phyloP scores from a whole-genome alignment of 2,329 filamentous ascomycete genomes.

The Acrodontium crateriforme region DNA sequence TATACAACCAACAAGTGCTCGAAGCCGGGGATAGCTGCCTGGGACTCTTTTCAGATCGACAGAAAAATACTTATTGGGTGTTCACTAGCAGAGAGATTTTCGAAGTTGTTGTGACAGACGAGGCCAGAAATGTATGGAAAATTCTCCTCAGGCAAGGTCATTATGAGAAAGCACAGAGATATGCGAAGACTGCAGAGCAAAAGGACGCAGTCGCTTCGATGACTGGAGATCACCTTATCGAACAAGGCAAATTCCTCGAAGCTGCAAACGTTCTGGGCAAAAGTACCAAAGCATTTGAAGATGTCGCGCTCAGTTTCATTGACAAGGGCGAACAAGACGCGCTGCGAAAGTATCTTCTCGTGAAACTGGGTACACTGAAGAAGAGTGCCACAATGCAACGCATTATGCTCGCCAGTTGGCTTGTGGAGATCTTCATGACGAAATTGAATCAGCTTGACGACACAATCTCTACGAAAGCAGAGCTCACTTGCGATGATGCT shows the following conservation, averaged over 20 bases:
- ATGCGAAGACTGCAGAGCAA: slow-evolving; percentile 66
- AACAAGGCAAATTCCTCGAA: slow-evolving; percentile 68
- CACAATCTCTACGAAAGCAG: slow-evolving; percentile 77
- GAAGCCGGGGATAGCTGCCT: slow-evolving; percentile 65
- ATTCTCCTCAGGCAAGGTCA: slow-evolving; percentile 78
- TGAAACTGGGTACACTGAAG: slow-evolving; percentile 69
- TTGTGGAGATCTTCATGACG: slow-evolving; percentile 92
- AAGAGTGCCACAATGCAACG: slow-evolving; percentile 82
- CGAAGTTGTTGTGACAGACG: slow-evolving; percentile 80
- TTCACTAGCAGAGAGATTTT: slow-evolving; percentile 86
- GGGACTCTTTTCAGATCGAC: slow-evolving; percentile 76
- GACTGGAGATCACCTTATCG: slow-evolving; percentile 76
- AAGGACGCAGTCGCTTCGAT: slow-evolving; percentile 85
- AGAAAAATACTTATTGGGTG: slow-evolving; percentile 96
- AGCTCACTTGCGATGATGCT: slow-evolving; percentile 53
- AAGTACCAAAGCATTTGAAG: slow-evolving; percentile 93
- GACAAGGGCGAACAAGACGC: slow-evolving; percentile 85
- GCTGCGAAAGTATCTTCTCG: slow-evolving; percentile 73
- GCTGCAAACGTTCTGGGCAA: slow-evolving; percentile 84
- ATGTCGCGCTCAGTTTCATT: slow-evolving; percentile 82
- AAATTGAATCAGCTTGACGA: slow-evolving; percentile 92
- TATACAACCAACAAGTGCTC: slow-evolving; percentile 79
- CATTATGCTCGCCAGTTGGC: slow-evolving; percentile 89
- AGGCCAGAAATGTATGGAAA: slow-evolving; percentile 87
- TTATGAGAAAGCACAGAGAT: slow-evolving; percentile 76